Conservation (phyloP, 176 grass and related monocot species). For the Carex scoparia region DNA sequence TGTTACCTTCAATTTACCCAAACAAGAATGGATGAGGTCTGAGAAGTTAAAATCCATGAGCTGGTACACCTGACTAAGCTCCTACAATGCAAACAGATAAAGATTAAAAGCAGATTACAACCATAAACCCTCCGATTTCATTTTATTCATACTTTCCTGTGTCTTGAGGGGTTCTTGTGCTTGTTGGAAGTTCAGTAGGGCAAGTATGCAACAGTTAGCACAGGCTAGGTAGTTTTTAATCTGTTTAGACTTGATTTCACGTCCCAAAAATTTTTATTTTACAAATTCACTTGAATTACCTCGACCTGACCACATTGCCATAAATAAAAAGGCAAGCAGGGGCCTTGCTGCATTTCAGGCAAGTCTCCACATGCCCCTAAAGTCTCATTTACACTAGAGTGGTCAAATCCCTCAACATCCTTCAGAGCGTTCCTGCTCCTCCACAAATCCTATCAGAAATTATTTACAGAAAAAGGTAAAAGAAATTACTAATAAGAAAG, state of each 20-base stretch:
- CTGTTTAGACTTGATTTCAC: conserved; percentile 13
- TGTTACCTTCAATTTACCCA: conserved; percentile 69
- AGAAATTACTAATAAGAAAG: background rate
- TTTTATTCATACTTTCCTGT: background rate
- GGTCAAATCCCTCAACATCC: conserved; percentile 79
- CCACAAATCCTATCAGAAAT: conserved; percentile 62
- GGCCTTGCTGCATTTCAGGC: conserved; percentile 49
- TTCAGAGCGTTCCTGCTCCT: conserved; percentile 53
- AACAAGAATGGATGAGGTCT: conserved; percentile 60
- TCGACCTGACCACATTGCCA: conserved; percentile 86
- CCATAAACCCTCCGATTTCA: background rate
- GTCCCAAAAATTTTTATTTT: background rate
- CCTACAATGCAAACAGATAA: conserved; percentile 29
- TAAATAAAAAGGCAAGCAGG: conserved; percentile 66
- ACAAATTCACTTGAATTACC: conserved; percentile 30
- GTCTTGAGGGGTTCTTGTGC: background rate
- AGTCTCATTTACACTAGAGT: conserved; percentile 65
- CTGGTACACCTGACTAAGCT: conserved; percentile 56
- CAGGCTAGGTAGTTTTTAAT: background rate
- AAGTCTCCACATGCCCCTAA: conserved; percentile 82
- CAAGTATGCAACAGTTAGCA: background rate
- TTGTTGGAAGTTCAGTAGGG: background rate
- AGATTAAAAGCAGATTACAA: background rate
- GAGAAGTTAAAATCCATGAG: conserved; percentile 74
- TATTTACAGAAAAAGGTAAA: background rate